A percentile compares a stretch with the other conserved stretches of the same genome.
These are phyloP conservation scores for Cladophialophora chaetospira DNA, from an alignment of 2,329 filamentous ascomycete species.

Conservation along the genomic window DNA sequence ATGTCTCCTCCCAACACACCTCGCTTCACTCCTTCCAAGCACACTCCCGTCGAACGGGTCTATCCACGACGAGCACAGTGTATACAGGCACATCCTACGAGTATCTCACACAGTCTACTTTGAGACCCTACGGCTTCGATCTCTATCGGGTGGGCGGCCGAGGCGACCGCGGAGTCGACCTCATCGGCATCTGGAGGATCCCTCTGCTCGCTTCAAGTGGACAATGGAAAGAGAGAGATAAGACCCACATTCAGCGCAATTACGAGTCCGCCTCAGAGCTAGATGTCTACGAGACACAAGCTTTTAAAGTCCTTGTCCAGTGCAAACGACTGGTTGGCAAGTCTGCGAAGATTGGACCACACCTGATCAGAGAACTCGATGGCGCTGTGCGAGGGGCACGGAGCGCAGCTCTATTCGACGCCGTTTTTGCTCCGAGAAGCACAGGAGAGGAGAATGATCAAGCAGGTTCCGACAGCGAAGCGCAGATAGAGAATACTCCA, in stretches of 20 bases:
- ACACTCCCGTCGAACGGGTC: slow-evolving; percentile 42
- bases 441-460: neutral
- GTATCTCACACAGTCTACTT: slow-evolving; percentile 45
- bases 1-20: slow-evolving; percentile 16
- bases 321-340: slow-evolving; percentile 47
- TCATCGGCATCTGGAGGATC: slow-evolving; percentile 49
- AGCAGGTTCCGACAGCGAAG: neutral
- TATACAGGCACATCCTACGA: slow-evolving; percentile 52
- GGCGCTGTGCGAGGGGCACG: slow-evolving; percentile 55
- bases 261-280: neutral
- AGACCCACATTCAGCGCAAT: neutral
- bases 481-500: neutral
- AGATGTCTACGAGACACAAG: slow-evolving; percentile 30
- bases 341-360: slow-evolving; percentile 44
- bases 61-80: slow-evolving; percentile 42
- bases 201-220: slow-evolving; percentile 31
- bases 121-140: slow-evolving; percentile 44
- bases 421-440: neutral
- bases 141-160: slow-evolving; percentile 49
- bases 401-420: slow-evolving; percentile 7
- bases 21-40: slow-evolving; percentile 44
- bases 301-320: slow-evolving; percentile 48
- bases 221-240: slow-evolving; percentile 6
- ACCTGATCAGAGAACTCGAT: slow-evolving; percentile 50
- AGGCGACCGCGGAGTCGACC: slow-evolving; percentile 50